A percentile compares a stretch with the other conserved stretches of the same genome.
Evolutionary conservation across 768 basidiomycete genomes (phyloP).

Genomic region (Chalciporus pseudorubinellus): DNA sequence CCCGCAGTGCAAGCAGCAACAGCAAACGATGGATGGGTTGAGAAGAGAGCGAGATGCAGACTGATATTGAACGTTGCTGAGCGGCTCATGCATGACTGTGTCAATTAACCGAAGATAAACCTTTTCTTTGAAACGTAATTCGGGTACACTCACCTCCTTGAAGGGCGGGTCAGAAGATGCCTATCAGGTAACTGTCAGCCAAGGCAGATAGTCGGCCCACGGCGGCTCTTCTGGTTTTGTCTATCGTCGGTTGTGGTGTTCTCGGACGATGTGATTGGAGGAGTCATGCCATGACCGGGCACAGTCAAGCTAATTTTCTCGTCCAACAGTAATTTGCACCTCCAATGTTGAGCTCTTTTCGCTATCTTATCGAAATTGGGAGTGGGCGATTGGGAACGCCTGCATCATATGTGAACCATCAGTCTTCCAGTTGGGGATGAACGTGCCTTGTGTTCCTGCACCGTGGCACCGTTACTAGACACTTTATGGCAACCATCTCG

Average conservation of each 20-base stretch:
- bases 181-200: not conserved
- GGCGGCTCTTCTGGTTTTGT: not conserved
- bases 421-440: not conserved
- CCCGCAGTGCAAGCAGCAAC: not conserved
- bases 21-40: not conserved
- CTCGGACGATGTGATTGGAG: not conserved
- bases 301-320: not conserved
- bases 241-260: not conserved
- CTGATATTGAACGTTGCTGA: too few relatives aligned
- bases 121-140: not conserved
- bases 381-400: not conserved
- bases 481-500: not conserved
- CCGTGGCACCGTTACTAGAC: too few relatives aligned
- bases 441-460: too few relatives aligned
- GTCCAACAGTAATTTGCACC: not conserved
- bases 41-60: not conserved
- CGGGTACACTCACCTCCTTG: not conserved
- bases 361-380: not conserved
- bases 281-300: too few relatives aligned
- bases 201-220: not conserved
- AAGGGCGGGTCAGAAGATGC: too few relatives aligned
- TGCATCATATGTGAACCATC: not conserved
- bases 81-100: too few relatives aligned
- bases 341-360: not conserved
- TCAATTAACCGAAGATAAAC: not conserved